Base-by-base conservation (phyloP, 2,329 filamentous ascomycete genomes). In the Aurifilum marmelostoma region DNA sequence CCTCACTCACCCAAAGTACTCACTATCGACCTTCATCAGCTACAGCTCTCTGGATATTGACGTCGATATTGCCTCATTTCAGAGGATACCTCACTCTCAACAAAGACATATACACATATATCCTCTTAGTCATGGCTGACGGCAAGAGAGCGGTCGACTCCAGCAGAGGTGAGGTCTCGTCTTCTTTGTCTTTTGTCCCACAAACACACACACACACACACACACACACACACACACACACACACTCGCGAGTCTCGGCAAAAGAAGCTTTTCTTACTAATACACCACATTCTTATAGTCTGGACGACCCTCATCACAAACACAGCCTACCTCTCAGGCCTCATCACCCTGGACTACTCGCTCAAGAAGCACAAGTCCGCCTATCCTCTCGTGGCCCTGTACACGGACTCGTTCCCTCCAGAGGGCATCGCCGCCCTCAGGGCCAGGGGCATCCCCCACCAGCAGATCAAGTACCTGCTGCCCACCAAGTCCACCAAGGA, bases 301-400 rank as follows among this genome's bases (percentile, higher is more conserved):
- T 97, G 93, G 93, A 93, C 92, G 37, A 92, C 90, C 14, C 85
- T 97, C 73, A 94, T 97, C 77, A 97, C 93, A 70, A 97, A 96
- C 81, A 89, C 88, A 63, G 85, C 86, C 75, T 97, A 97, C 80
- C 89, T 97, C 71, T 86, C 91, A 7, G 94, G 94, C 61, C 89
- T 97, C 64, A 84, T 97, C 67, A 93, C 92, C 1, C 90, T 97
- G 71, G 87, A 94, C 77, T 88, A 92, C 80, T 92, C 91, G 59
- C 88, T 97, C 74, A 89, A 89, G 75, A 84, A 85, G 73, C 81
- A 84, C 68, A 79, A 82, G 27, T 90, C 91, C 18, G 86, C 86
- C 65, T 97, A 96, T 78, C 93, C 93, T 3, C 88, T 97, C 69
- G 83, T 97, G 56, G 93, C 90, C 3, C 87, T 97, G 58, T 95